These are phyloP conservation scores for Daldinia concentrica DNA, from an alignment of 495 filamentous ascomycete genomes.

Conservation along the genomic window DNA sequence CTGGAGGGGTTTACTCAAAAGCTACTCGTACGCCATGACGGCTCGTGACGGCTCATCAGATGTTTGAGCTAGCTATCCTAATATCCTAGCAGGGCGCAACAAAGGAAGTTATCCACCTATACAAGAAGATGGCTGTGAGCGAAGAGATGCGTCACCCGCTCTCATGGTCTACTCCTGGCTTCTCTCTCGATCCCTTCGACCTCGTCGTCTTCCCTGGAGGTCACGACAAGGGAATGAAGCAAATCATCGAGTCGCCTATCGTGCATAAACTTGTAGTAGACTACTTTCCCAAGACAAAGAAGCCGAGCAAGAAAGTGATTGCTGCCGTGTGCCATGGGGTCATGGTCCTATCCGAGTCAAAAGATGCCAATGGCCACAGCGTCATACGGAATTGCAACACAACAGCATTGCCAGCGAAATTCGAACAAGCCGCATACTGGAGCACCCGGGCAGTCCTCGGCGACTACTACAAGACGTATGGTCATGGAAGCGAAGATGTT, in stretches of 20 bases:
- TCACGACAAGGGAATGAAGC: conserved; percentile 62
- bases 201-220: conserved; percentile 64
- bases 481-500: conserved; percentile 59
- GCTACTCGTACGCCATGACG: conserved; percentile 53
- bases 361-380: conserved; percentile 53
- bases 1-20: conserved; percentile 61
- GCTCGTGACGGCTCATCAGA: conserved; percentile 6
- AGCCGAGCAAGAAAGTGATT: conserved; percentile 56
- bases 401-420: conserved; percentile 60
- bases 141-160: conserved; percentile 54
- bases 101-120: conserved; percentile 51
- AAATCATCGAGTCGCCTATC: conserved; percentile 61
- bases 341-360: conserved; percentile 59
- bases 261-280: conserved; percentile 57
- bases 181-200: conserved; percentile 57
- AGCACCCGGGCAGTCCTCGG: conserved; percentile 60
- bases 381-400: conserved; percentile 59
- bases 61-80: conserved; percentile 18
- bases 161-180: conserved; percentile 58
- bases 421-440: conserved; percentile 62
- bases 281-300: conserved; percentile 61
- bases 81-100: conserved; percentile 56
- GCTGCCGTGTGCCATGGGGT: conserved; percentile 65
- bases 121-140: conserved; percentile 55
- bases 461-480: conserved; percentile 68